Evolutionary conservation across 257 asterid species (phyloP), one percentile per base, ranked within the genome.

Genomic region (Lithospermum erythrorhizon): DNA sequence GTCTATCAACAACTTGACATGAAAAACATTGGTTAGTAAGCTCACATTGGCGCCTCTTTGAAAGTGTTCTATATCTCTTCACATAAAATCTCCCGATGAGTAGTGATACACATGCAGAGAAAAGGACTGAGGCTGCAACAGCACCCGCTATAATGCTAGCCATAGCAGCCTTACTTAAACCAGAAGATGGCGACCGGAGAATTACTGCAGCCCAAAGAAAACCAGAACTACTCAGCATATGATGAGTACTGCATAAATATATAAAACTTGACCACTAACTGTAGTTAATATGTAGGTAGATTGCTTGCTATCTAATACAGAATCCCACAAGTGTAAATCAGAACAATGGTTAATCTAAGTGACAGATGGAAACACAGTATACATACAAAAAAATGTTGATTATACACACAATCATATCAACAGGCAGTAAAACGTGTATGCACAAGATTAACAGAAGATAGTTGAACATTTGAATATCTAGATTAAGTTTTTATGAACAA

Each of bases 61-160:
- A 80, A 73, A 72, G 56, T 29, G 58, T 51, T 11, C 8, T 78
- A 51, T 65, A 73, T 70, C 76, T 86, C 78, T 59, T 73, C 64
- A 73, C 48, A 68, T 79, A 68, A 21, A 73, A 74, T 70, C 81
- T 86, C 78, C 84, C 59, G 73, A 93, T 71, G 64, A 89, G 51
- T 55, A 93, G 70, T 0, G 90, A 65, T 58, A 83, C 79, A 21
- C 81, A 29, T 58, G 96, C 95, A 60, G 99, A 64, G 21, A 89
- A 51, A 2, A 78, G 72, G 71, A 79, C 82, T 23, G 96, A 73
- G 65, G 89, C 96, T 57, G 90, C 99, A 63, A 89, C 72, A 1
- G 87, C 74, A 65, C 97, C 99, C 56, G 83, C 63, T 70, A 87
- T 75, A 62, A 89, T 70, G 61, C 99, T 96, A 55, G 79, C 96